phyloP scores from a whole-genome alignment of 2,329 filamentous ascomycete genomes.

The Cyphellophora europaea region DNA sequence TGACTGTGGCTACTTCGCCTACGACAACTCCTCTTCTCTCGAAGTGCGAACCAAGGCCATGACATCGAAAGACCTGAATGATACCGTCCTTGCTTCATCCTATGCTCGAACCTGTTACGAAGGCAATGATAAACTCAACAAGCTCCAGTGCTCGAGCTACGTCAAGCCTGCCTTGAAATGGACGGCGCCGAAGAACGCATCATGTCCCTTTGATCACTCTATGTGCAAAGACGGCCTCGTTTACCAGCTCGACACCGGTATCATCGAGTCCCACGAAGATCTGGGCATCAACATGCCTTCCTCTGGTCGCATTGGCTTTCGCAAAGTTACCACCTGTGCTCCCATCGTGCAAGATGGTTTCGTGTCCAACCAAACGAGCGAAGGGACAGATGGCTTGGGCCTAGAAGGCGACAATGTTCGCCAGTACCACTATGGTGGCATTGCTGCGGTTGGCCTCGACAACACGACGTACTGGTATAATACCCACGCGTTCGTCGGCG shows the following conservation, averaged over 20 bases:
- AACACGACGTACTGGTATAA: slow-evolving; percentile 8
- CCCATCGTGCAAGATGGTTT: slow-evolving; percentile 6
- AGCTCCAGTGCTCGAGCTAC: slow-evolving; percentile 13
- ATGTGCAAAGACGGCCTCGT: slow-evolving; percentile 2
- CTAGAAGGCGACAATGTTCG: slow-evolving; percentile 4
- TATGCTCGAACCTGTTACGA: slow-evolving; percentile 20
- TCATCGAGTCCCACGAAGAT: slow-evolving; percentile 18
- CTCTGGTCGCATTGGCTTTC: slow-evolving; percentile 17
- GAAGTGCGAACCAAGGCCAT: slow-evolving; percentile 4
- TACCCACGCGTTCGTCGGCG: slow-evolving; percentile 6
- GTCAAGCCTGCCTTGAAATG: slow-evolving; percentile 7
- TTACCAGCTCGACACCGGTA: slow-evolving; percentile 11
- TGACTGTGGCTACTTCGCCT: slow-evolving; percentile 19
- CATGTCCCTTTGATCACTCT: slow-evolving; percentile 12
- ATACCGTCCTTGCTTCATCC: slow-evolving; percentile 16
- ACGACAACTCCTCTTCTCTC: slow-evolving; percentile 7
- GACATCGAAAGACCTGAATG: slow-evolving; percentile 11
- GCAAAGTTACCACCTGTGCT: slow-evolving; percentile 18
- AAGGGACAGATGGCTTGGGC: slow-evolving; percentile 4
- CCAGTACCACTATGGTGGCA: slow-evolving; percentile 6
- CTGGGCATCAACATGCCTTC: slow-evolving; percentile 22
- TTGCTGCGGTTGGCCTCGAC: not conserved
- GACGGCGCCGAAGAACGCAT: slow-evolving; percentile 7
- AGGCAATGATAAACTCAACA: slow-evolving; percentile 4
- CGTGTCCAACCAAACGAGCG: slow-evolving; percentile 3